phyloP scores from a whole-genome alignment of 495 filamentous ascomycete genomes.

The Aspergillus nanangensis region DNA sequence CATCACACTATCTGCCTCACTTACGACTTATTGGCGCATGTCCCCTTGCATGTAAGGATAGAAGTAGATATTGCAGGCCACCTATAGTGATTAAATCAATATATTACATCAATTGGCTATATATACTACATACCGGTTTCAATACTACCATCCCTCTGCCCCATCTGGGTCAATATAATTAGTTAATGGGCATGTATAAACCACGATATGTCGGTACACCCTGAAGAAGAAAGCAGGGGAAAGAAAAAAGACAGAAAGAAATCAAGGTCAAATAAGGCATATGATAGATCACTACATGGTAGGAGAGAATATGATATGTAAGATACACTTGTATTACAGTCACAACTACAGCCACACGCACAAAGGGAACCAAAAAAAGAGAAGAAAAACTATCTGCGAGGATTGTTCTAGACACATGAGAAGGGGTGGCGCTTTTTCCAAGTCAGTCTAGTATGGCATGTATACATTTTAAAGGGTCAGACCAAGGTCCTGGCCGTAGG shows the following conservation, averaged over 20 bases:
- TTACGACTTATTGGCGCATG: too few relatives aligned
- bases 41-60: too few relatives aligned
- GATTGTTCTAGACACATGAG: conserved; percentile 36
- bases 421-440: conserved; percentile 27
- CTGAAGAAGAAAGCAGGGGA: background rate
- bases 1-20: too few relatives aligned
- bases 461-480: conserved; percentile 76
- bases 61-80: too few relatives aligned
- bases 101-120: too few relatives aligned
- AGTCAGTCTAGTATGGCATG: conserved; percentile 39
- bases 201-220: too few relatives aligned
- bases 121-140: too few relatives aligned
- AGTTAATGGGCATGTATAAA: too few relatives aligned
- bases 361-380: conserved; percentile 30
- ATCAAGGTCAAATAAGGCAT: background rate
- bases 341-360: conserved; percentile 37
- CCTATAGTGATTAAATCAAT: too few relatives aligned
- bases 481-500: conserved; percentile 90
- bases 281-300: background rate
- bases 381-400: conserved; percentile 36
- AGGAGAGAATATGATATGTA: conserved; percentile 11
- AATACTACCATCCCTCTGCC: too few relatives aligned
- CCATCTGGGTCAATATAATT: too few relatives aligned
- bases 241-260: background rate
- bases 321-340: conserved; percentile 49